Conservation (phyloP, 371 early-diverging fungal species). For the Saksenaea oblongispora region DNA sequence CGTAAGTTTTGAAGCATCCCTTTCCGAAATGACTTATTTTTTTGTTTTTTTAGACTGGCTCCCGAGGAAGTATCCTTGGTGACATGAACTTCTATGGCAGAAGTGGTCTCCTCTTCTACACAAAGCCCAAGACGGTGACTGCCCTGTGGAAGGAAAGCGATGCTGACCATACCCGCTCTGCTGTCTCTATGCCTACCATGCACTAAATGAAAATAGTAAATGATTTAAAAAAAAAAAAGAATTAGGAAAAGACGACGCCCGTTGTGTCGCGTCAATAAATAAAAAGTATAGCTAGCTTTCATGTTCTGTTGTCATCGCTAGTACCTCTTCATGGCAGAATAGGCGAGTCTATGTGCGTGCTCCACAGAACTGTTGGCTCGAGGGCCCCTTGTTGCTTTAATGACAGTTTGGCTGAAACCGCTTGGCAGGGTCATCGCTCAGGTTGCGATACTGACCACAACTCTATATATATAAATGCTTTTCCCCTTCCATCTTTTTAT, state of each 20-base stretch:
- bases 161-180: constrained; percentile 23
- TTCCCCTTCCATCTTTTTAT: too few species aligned
- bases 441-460: too few species aligned
- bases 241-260: neutral
- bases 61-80: constrained; percentile 90
- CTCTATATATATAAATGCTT: too few species aligned
- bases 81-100: constrained; percentile 95
- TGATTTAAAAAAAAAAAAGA: constrained; percentile 3
- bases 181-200: constrained; percentile 29
- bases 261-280: too few species aligned
- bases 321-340: too few species aligned
- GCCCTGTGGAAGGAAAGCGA: constrained; percentile 92
- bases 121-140: constrained; percentile 94
- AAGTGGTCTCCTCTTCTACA: constrained; percentile 85
- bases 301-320: too few species aligned
- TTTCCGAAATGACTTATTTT: constrained; percentile 1
- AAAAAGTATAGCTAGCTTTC: too few species aligned
- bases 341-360: too few species aligned
- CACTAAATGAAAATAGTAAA: neutral
- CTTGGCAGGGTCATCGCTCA: too few species aligned
- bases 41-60: constrained; percentile 68
- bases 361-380: too few species aligned
- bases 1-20: constrained; percentile 21
- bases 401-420: too few species aligned
- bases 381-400: too few species aligned